A percentile compares a stretch with the other conserved stretches of the same genome.
phyloP scores from a whole-genome alignment of 768 basidiomycete species.

The Lentinula sp. region DNA sequence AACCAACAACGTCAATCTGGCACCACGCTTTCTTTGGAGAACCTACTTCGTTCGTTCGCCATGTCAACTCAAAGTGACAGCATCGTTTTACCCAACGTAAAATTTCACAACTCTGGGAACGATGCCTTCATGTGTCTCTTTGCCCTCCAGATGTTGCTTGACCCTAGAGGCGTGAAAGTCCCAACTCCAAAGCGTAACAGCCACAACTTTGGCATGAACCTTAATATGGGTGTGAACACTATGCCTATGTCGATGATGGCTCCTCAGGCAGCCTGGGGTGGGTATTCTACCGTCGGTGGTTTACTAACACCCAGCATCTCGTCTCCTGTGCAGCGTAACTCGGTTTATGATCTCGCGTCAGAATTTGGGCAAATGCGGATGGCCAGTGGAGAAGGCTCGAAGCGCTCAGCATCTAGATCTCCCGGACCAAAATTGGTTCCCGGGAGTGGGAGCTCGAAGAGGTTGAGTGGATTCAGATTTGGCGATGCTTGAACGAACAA shows the following conservation, averaged over 20 bases:
- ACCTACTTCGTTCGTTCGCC: slow-evolving; percentile 56
- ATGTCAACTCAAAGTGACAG: slow-evolving; percentile 21
- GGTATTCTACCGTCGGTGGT: slow-evolving; percentile 1
- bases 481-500: slow-evolving; percentile 6
- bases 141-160: slow-evolving; percentile 62
- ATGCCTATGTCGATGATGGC: neutral
- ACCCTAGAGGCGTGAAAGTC: slow-evolving; percentile 37
- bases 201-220: no score
- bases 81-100: slow-evolving; percentile 31
- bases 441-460: slow-evolving; percentile 6
- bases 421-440: slow-evolving; percentile 4
- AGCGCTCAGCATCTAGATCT: slow-evolving; percentile 2
- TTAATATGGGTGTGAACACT: neutral
- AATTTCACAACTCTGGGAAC: slow-evolving; percentile 73
- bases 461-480: slow-evolving; percentile 7
- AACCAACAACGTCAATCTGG: slow-evolving; percentile 45
- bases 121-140: slow-evolving; percentile 69
- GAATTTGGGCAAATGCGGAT: slow-evolving; percentile 12
- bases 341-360: slow-evolving; percentile 5
- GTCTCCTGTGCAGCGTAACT: neutral
- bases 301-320: neutral
- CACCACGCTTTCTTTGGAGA: slow-evolving; percentile 56
- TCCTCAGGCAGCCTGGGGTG: neutral
- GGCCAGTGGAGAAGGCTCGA: neutral
- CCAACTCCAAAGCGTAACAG: slow-evolving; percentile 26